These are phyloP conservation scores for Colletotrichum simmondsii DNA, from an alignment of 2,329 filamentous ascomycete species.

Conservation along the genomic window DNA sequence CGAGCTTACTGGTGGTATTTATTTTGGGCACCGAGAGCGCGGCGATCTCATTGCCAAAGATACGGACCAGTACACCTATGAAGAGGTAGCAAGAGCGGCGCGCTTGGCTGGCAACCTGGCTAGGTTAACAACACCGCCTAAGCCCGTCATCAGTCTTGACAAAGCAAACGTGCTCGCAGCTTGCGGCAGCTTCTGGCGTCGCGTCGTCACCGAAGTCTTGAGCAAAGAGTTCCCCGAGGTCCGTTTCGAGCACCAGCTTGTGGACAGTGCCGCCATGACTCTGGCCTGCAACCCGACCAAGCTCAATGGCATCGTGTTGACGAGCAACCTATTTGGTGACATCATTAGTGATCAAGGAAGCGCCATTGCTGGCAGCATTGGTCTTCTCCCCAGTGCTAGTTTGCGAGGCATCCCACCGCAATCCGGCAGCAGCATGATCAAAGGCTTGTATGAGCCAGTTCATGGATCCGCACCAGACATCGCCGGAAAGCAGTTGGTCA, in stretches of 20 bases:
- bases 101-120: constrained; percentile 85
- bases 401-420: constrained; percentile 80
- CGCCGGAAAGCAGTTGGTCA: constrained; percentile 76
- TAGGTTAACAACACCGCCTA: constrained; percentile 74
- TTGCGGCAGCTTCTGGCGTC: constrained; percentile 83
- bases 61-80: constrained; percentile 86
- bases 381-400: constrained; percentile 87
- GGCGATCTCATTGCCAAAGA: constrained; percentile 83
- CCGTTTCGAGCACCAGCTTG: constrained; percentile 87
- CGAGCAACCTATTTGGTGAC: constrained; percentile 94
- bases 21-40: constrained; percentile 85
- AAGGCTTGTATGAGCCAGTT: constrained; percentile 97
- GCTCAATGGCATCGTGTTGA: constrained; percentile 91
- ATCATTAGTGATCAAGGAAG: constrained; percentile 96
- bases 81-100: constrained; percentile 89
- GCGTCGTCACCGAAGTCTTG: constrained; percentile 86
- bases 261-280: constrained; percentile 97
- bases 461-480: constrained; percentile 81
- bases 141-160: constrained; percentile 73
- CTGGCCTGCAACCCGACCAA: constrained; percentile 93
- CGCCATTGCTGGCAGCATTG: constrained; percentile 93
- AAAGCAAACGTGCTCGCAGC: constrained; percentile 98
- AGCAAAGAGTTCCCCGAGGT: constrained; percentile 89
- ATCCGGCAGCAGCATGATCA: constrained; percentile 79
- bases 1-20: constrained; percentile 92